These are phyloP conservation scores for Suillus luteus DNA, from an alignment of 768 basidiomycete species.

Conservation along the genomic window DNA sequence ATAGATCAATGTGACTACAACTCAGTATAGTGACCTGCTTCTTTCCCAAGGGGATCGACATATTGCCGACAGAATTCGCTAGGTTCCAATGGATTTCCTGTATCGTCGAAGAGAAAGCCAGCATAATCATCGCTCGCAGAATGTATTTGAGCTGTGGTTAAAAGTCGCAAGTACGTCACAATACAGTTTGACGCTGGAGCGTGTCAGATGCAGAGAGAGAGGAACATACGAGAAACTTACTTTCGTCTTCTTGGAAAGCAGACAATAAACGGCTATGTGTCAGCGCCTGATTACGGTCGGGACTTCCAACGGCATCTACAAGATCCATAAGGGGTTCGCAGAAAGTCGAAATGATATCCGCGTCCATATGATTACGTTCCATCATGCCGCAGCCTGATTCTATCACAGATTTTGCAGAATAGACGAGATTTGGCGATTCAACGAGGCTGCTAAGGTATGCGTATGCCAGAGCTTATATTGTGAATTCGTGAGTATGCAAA, in stretches of 20 bases:
- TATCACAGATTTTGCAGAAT: constrained; percentile 52
- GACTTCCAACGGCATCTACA: constrained; percentile 45
- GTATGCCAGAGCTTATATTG: constrained; percentile 65
- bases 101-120: constrained; percentile 53
- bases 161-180: constrained; percentile 77
- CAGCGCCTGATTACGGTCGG: constrained; percentile 37
- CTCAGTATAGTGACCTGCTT: constrained; percentile 57
- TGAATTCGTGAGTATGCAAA: constrained; percentile 19
- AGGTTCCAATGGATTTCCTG: constrained; percentile 50
- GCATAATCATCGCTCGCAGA: constrained; percentile 58
- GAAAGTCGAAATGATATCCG: constrained; percentile 73
- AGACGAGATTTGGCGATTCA: constrained; percentile 41
- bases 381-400: constrained; percentile 50
- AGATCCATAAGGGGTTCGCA: constrained; percentile 62
- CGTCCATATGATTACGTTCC: constrained; percentile 60
- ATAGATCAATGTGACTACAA: not conserved
- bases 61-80: constrained; percentile 73
- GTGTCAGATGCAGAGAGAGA: constrained; percentile 10
- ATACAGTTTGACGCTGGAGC: constrained; percentile 65
- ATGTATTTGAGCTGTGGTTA: constrained; percentile 84
- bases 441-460: constrained; percentile 78
- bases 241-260: constrained; percentile 55
- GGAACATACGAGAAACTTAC: constrained; percentile 33
- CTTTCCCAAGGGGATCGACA: constrained; percentile 77
- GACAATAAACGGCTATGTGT: constrained; percentile 44